These are phyloP conservation scores for Alternaria metachromatica DNA, from an alignment of 2,329 filamentous ascomycete species.

Conservation along the genomic window DNA sequence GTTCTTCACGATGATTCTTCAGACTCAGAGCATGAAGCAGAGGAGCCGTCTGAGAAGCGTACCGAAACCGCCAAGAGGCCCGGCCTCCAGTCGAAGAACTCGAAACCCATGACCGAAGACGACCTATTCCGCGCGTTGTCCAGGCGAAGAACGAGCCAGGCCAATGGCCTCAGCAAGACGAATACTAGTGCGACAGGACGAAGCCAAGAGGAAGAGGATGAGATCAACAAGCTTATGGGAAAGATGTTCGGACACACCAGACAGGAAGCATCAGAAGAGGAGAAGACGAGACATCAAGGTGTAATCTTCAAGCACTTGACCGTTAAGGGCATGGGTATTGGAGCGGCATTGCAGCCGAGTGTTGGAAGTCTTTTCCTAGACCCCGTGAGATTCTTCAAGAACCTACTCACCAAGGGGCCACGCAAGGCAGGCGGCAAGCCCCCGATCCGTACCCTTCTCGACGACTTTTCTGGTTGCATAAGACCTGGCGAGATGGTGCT, in stretches of 20 bases:
- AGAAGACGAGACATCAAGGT: constrained; percentile 72
- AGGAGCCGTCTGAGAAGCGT: constrained; percentile 28
- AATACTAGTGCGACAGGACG: constrained; percentile 33
- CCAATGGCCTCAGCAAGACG: constrained; percentile 27
- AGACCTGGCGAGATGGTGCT: constrained; percentile 76
- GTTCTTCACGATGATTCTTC: constrained; percentile 22
- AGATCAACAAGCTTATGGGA: constrained; percentile 69
- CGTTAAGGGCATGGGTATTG: constrained; percentile 66
- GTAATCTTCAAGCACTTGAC: constrained; percentile 70
- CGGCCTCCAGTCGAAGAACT: constrained; percentile 23
- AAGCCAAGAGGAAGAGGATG: constrained; percentile 52
- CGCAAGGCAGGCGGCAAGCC: constrained; percentile 55
- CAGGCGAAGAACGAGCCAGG: constrained; percentile 53
- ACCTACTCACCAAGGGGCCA: constrained; percentile 55
- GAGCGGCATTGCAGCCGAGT: constrained; percentile 68
- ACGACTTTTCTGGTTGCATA: constrained; percentile 71
- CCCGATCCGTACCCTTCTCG: constrained; percentile 69
- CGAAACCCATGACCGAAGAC: constrained; percentile 55
- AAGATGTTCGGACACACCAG: constrained; percentile 73
- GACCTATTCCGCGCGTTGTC: constrained; percentile 60
- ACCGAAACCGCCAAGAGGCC: constrained; percentile 24
- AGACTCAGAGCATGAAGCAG: constrained; percentile 31
- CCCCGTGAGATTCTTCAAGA: constrained; percentile 61
- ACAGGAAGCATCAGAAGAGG: constrained; percentile 70
- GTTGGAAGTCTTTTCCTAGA: constrained; percentile 67